phyloP scores from a whole-genome alignment of 352 stramenopile genomes.

The Phytophthora megakarya region DNA sequence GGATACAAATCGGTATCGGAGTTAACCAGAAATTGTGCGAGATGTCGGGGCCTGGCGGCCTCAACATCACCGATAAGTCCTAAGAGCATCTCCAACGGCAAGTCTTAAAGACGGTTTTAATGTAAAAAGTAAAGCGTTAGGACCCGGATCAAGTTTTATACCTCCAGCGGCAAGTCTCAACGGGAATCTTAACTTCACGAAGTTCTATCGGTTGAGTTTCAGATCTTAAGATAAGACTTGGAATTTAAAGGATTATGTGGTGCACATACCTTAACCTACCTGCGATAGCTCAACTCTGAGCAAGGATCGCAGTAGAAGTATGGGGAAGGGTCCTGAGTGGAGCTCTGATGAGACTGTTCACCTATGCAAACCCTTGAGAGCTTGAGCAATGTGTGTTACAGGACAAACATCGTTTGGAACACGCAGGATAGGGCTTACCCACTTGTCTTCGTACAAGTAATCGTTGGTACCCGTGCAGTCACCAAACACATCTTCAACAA shows the following conservation, averaged over 20 bases:
- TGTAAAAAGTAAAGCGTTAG: too few species aligned
- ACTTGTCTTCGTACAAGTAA: too few species aligned
- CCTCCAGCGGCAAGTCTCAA: background rate
- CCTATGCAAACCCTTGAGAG: background rate
- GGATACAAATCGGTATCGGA: too few species aligned
- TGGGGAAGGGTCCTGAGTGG: constrained; percentile 3
- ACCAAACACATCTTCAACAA: too few species aligned
- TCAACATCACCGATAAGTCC: too few species aligned
- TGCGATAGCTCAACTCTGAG: background rate
- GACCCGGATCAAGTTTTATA: too few species aligned
- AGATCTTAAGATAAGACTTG: constrained; percentile 5
- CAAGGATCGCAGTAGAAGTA: background rate
- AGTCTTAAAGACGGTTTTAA: too few species aligned
- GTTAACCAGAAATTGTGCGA: too few species aligned
- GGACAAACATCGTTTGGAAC: background rate
- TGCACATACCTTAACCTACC: too few species aligned
- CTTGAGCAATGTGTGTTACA: background rate
- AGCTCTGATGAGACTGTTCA: background rate
- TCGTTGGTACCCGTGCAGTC: too few species aligned
- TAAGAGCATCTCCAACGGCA: too few species aligned
- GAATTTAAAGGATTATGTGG: background rate
- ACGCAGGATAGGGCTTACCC: background rate
- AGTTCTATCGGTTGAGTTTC: background rate
- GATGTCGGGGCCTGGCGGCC: too few species aligned
- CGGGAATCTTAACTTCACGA: constrained; percentile 6